Evolutionary conservation across 371 early-diverging fungal genomes (phyloP), one percentile per base, ranked within the genome.

Genomic region (Mucor lusitanicus): DNA sequence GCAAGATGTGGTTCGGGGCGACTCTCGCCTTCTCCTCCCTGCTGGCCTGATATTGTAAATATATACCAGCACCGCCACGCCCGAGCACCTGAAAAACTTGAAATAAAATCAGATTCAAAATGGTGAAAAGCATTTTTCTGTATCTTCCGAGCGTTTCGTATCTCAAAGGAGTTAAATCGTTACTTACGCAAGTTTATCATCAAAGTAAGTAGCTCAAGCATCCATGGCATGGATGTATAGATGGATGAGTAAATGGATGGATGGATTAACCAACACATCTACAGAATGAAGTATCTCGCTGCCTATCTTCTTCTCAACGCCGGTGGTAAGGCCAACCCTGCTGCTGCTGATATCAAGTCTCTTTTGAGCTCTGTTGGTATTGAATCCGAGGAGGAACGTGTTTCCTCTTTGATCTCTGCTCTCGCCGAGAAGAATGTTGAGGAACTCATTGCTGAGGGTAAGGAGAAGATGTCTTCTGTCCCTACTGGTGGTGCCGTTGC

Each of bases 261-360:
- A 68, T 56, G 46, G 35, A 68, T 53, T 30, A 25, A 28, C n/a
- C 17, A 6, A 33, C 35, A 40, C 9, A 23, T 56, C 13, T 13
- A 39, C 48, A 62, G 46, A 64, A 98, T 97, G 98, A 95, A 96
- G 91, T 91, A 92, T 86, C 87, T 98, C 82, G 98, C 96, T 75
- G 97, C 98, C 77, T 97, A 96, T 92, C 90, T 98, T 80, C 93
- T 98, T 78, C 92, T 95, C 79, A 83, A 87, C 77, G 90, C 92
- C 83, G 96, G 94, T 84, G 95, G 94, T 73, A 94, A 95, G 80
- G 86, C 87, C 78, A 69, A 88, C 77, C 96, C 98, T 76, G 76
- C 93, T 75, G 92, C 90, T 73, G 85, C 74, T 53, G 91, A 93
- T 75, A 87, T 98, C 91, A 87, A 87, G 82, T 77, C 82, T 73